Evolutionary conservation across 352 stramenopile genomes (phyloP), one percentile per base, ranked within the genome.

Genomic region (Phytopythium kandeliae): DNA sequence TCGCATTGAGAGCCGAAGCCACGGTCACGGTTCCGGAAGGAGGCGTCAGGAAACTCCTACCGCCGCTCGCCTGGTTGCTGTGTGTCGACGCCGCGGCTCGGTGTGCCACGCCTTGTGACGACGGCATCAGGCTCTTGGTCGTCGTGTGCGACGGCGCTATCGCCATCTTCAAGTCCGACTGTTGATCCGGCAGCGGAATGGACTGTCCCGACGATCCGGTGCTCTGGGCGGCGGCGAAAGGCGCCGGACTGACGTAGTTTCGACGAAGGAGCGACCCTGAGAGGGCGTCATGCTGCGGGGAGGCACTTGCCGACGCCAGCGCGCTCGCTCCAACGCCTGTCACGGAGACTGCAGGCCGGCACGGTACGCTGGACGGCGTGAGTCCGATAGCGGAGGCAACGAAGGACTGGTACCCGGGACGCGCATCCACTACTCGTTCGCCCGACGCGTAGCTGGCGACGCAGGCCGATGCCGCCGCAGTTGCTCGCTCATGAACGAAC

Each of bases 401-500:
- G 24, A 68, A 44, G 19, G 61, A 45, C 25, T 54, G 48, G 31
- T 65, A 50, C 12, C 45, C 35, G 24, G 55, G 19, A 30, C 58
- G 54, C 49, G 42, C 54, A 22, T 74, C 56, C 21, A 60, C 35
- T 40, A 48, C 13, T 60, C 63, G 49, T 5, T 75, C 53, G 33
- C 42, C 30, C 25, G 42, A 47, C 36, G 46, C 5, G 38, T 48
- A 47, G 43, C 24, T 34, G 7, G 43, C 40, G 19, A 36, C 25
- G 17, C 25, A 61, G 35, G 54, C 63, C 38, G 57, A 57, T 25
- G 57, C 44, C 24, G 61, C 55, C 4, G 67, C 67, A 9, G 57
- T 51, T 19, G 68, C 66, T n/a, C 79, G 70, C 34, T 91, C 79
- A 33, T 91, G 79, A 21, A 74, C 51, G 47, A 94, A 92, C 0